These are phyloP conservation scores for Nicotiana paniculata DNA, from an alignment of 257 asterid species.

Conservation along the genomic window DNA sequence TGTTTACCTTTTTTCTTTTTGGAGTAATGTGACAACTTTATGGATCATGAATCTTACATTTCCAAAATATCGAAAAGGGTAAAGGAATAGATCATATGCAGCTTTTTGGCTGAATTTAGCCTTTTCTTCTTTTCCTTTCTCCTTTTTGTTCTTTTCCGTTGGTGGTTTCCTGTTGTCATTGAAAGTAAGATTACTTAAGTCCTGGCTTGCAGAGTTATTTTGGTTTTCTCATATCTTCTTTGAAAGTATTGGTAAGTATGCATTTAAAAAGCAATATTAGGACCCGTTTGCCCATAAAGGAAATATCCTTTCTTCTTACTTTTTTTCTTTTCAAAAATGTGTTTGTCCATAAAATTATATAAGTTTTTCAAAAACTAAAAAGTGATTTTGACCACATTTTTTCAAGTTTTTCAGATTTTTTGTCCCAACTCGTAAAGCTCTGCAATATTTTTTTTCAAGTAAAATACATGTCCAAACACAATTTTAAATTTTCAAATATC, in stretches of 20 bases:
- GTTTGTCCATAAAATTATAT: too few species aligned
- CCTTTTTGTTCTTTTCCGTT: neutral
- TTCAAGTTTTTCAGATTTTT: too few species aligned
- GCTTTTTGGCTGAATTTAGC: neutral
- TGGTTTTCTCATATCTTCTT: neutral
- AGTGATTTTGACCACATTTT: too few species aligned
- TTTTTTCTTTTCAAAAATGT: too few species aligned
- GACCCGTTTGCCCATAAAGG: too few species aligned
- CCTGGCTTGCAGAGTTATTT: neutral
- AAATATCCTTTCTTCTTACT: too few species aligned
- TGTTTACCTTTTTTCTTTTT: neutral
- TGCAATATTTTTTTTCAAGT: too few species aligned
- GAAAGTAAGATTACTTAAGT: neutral
- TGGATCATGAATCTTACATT: constrained; percentile 1
- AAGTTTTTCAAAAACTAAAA: too few species aligned
- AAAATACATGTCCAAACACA: too few species aligned
- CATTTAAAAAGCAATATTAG: too few species aligned
- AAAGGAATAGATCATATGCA: neutral
- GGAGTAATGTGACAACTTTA: neutral
- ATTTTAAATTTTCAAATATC: too few species aligned
- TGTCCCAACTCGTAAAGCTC: too few species aligned
- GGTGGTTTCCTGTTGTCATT: neutral
- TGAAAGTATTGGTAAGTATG: neutral
- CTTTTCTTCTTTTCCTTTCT: neutral
- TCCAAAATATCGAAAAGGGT: neutral